Evolutionary conservation across 441 rosid species (phyloP).

Genomic region (Bruguiera hainesii): DNA sequence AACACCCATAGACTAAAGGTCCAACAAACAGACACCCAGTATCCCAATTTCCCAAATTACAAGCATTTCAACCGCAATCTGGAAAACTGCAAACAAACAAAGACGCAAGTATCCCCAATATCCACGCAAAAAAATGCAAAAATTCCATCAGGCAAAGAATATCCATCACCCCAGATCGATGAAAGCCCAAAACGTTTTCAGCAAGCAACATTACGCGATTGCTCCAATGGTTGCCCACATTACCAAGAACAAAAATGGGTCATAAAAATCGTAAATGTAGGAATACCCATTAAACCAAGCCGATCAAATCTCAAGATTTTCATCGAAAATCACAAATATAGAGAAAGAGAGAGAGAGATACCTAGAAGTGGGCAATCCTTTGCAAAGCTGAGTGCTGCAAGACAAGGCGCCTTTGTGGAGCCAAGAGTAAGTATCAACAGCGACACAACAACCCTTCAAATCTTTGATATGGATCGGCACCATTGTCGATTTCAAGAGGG

Average conservation of each 20-base stretch:
- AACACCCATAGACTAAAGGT: not conserved
- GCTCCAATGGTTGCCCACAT: too few relatives aligned
- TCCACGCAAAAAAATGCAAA: not conserved
- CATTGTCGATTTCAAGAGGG: conserved; percentile 84
- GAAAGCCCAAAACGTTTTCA: not conserved
- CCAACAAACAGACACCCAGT: conserved; percentile 3
- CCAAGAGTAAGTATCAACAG: conserved; percentile 94
- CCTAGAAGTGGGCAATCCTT: conserved; percentile 76
- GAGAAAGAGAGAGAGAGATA: conserved; percentile 15
- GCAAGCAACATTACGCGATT: too few relatives aligned
- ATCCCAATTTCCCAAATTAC: not conserved
- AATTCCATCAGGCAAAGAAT: not conserved
- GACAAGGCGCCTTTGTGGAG: conserved; percentile 89
- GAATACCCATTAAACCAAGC: conserved; percentile 19
- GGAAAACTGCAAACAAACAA: not conserved
- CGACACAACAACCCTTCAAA: conserved; percentile 70
- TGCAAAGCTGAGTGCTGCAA: conserved; percentile 84
- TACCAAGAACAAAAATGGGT: not conserved
- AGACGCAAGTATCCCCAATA: not conserved
- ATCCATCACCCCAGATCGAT: conserved; percentile 7
- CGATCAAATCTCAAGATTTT: conserved; percentile 4
- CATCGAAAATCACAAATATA: not conserved
- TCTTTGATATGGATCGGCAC: conserved; percentile 67
- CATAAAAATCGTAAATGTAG: conserved; percentile 1
- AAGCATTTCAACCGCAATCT: conserved; percentile 1